These are phyloP conservation scores for Verticillium longisporum DNA, from an alignment of 2,329 filamentous ascomycete species.

Conservation along the genomic window DNA sequence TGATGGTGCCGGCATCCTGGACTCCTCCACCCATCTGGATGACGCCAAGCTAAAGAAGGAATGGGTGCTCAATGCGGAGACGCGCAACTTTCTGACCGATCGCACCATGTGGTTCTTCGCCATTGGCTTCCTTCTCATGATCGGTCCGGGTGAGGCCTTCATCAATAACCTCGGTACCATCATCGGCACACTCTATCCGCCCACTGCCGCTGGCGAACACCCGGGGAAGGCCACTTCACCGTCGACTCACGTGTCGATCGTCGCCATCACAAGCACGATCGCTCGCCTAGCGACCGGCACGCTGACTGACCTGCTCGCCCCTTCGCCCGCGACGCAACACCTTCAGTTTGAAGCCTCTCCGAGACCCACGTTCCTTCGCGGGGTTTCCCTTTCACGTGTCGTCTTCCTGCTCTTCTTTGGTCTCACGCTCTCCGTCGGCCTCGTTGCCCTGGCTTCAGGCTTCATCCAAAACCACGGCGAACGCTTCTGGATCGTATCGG, in stretches of 20 bases:
- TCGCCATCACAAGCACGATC: conserved; percentile 85
- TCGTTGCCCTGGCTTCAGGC: conserved; percentile 72
- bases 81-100: conserved; percentile 74
- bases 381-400: conserved; percentile 67
- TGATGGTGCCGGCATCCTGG: conserved; percentile 23
- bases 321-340: conserved; percentile 53
- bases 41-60: conserved; percentile 67
- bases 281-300: conserved; percentile 85
- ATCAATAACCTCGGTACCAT: conserved; percentile 96
- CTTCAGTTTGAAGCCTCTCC: conserved; percentile 34
- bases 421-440: conserved; percentile 65
- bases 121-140: conserved; percentile 83
- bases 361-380: conserved; percentile 15
- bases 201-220: conserved; percentile 24
- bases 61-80: conserved; percentile 88
- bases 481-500: conserved; percentile 80
- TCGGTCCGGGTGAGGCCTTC: conserved; percentile 93
- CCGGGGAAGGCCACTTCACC: conserved; percentile 47
- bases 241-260: conserved; percentile 86
- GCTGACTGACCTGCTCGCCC: conserved; percentile 80
- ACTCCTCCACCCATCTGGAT: conserved; percentile 26
- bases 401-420: conserved; percentile 72
- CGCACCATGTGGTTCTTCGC: conserved; percentile 95
- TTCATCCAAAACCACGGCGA: conserved; percentile 65
- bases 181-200: conserved; percentile 74